Conservation (phyloP, 176 grass and related monocot species). For the Ensete glaucum region DNA sequence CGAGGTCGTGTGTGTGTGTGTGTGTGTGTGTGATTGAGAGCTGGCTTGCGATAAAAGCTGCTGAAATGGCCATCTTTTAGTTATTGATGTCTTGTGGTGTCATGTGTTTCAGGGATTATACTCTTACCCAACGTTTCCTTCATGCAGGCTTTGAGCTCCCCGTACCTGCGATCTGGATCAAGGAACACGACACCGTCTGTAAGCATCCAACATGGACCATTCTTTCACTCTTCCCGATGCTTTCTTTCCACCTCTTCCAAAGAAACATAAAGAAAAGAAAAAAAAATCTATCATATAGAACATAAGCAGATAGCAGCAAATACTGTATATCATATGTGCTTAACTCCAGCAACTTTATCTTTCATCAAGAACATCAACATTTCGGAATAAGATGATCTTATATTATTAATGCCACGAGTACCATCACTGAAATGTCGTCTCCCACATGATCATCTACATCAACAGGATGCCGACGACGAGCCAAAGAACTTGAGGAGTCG, state of each 20-base stretch:
- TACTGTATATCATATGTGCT: no score
- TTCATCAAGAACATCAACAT: no score
- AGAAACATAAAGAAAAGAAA: no score
- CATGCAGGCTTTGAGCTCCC: conserved; percentile 64
- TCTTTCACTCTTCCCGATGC: conserved; percentile 18
- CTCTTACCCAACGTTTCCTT: neutral
- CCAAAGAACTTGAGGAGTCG: conserved; percentile 1
- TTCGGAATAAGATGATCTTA: no score
- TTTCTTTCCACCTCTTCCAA: neutral
- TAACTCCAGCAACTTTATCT: no score
- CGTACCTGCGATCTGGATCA: conserved; percentile 41
- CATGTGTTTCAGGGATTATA: conserved; percentile 24
- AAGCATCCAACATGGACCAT: conserved; percentile 13
- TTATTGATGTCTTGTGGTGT: conserved; percentile 31
- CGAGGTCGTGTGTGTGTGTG: neutral
- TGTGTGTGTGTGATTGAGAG: neutral
- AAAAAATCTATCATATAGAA: no score
- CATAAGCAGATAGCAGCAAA: no score
- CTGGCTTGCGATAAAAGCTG: conserved; percentile 71
- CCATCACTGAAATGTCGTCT: neutral
- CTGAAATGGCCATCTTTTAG: conserved; percentile 12
- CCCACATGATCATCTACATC: neutral
- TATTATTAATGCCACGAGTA: no score
- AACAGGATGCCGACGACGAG: neutral
- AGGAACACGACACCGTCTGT: conserved; percentile 30